A percentile compares a stretch with the other conserved stretches of the same genome.
phyloP scores from a whole-genome alignment of 2,329 filamentous ascomycete genomes.

The Chalara sp. region DNA sequence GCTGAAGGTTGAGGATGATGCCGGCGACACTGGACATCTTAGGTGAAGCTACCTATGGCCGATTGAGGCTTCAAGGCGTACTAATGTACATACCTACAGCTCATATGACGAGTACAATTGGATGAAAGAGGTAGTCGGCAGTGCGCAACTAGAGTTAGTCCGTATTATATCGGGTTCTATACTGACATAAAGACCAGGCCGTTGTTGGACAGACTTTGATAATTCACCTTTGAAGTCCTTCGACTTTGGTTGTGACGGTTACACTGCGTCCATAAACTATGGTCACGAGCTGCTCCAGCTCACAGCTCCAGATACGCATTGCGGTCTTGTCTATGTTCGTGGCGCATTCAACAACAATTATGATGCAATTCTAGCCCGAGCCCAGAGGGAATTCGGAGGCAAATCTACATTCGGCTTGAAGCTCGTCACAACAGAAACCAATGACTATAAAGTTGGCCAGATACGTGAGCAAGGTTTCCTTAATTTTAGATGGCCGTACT shows the following conservation, averaged over 20 bases:
- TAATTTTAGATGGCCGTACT: conserved; percentile 17
- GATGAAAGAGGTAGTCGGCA: too few relatives aligned
- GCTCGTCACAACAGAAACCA: conserved; percentile 4
- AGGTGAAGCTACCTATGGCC: too few relatives aligned
- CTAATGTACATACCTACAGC: too few relatives aligned
- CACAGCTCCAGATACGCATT: conserved; percentile 13
- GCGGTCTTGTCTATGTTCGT: conserved; percentile 13
- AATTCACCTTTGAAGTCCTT: conserved; percentile 3
- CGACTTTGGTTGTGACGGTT: conserved; percentile 15
- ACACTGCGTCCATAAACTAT: conserved; percentile 14
- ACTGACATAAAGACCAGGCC: too few relatives aligned
- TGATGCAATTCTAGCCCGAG: conserved; percentile 14
- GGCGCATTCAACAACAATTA: conserved; percentile 13
- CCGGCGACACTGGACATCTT: too few relatives aligned
- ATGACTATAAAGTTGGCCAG: conserved; percentile 11
- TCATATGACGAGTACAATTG: too few relatives aligned
- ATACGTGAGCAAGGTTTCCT: conserved; percentile 12
- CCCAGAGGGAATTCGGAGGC: conserved; percentile 11
- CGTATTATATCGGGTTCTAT: too few relatives aligned
- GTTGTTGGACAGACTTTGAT: too few relatives aligned
- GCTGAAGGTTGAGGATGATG: too few relatives aligned
- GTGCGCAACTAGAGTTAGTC: too few relatives aligned
- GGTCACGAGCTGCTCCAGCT: conserved; percentile 17
- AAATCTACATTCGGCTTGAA: conserved; percentile 13
- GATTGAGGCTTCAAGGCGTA: too few relatives aligned